Percentiles rank a stretch among this genome's conserved stretches.
These are phyloP conservation scores for Trichoderma koningiopsis DNA, from an alignment of 2,329 filamentous ascomycete species.

Conservation along the genomic window DNA sequence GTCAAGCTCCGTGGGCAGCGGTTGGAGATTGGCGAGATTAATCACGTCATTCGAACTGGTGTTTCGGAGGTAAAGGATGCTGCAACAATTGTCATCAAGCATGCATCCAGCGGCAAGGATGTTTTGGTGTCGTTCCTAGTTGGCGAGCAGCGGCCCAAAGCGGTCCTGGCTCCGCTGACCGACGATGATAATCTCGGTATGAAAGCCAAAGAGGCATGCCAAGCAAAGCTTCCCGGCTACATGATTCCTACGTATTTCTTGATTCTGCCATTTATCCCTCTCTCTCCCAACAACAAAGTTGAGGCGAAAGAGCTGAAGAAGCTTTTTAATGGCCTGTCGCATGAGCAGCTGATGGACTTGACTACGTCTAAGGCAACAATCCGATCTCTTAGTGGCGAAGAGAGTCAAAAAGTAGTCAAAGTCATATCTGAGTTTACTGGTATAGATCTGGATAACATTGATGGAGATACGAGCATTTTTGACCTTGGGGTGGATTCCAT, in stretches of 20 bases:
- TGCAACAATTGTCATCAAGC: constrained; percentile 72
- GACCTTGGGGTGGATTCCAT: constrained; percentile 89
- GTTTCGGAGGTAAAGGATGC: constrained; percentile 65
- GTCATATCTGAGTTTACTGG: constrained; percentile 58
- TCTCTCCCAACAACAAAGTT: constrained; percentile 88
- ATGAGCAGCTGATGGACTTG: constrained; percentile 63
- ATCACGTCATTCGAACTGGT: constrained; percentile 72
- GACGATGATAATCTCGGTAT: constrained; percentile 45
- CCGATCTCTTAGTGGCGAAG: constrained; percentile 33
- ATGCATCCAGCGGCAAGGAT: constrained; percentile 73
- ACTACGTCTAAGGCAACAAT: constrained; percentile 37
- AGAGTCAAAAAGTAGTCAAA: constrained; percentile 52
- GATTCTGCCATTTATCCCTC: constrained; percentile 68
- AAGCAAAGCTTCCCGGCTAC: constrained; percentile 71
- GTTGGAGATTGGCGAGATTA: constrained; percentile 89
- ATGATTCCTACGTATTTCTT: constrained; percentile 91
- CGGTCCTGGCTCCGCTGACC: constrained; percentile 31
- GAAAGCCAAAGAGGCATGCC: constrained; percentile 64
- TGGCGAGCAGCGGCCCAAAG: constrained; percentile 17
- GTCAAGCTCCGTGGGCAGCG: constrained; percentile 89
- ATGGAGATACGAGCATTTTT: constrained; percentile 69
- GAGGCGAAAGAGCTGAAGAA: constrained; percentile 70
- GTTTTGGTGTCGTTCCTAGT: constrained; percentile 77
- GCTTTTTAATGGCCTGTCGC: constrained; percentile 64
- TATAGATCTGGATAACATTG: constrained; percentile 47